Evolutionary conservation across 345 rosid genomes (phyloP).

Genomic region (Boechera retrofracta): DNA sequence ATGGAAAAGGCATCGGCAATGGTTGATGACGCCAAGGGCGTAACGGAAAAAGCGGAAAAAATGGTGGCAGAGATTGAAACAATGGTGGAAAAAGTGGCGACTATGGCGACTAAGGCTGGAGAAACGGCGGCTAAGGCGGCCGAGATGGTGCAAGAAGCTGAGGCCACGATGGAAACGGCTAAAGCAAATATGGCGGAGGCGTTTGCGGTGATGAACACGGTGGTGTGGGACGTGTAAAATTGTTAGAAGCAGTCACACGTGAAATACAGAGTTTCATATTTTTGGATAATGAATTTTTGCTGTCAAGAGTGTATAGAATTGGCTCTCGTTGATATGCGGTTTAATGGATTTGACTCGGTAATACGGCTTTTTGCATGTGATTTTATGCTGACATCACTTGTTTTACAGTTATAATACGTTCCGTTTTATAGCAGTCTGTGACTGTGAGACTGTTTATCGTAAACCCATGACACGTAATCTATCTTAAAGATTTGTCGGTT

Average conservation of each 20-base stretch:
- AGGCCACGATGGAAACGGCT: slow-evolving; percentile 3
- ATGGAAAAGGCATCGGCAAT: background rate
- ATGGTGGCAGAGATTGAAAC: slow-evolving; percentile 16
- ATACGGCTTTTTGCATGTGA: too few relatives aligned
- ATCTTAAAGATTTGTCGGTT: slow-evolving; percentile 6
- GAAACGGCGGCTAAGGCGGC: background rate
- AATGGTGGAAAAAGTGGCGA: background rate
- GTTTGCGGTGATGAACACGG: background rate
- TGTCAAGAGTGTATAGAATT: too few relatives aligned
- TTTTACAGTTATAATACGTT: background rate
- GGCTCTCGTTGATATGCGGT: background rate
- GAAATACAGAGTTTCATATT: background rate
- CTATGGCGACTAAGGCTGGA: background rate
- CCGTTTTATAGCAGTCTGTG: too few relatives aligned
- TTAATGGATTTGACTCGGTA: background rate
- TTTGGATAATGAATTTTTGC: background rate
- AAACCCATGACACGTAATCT: slow-evolving; percentile 7
- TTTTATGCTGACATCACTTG: slow-evolving; percentile 9
- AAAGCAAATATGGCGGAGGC: slow-evolving; percentile 19
- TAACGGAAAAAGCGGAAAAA: background rate
- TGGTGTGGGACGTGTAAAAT: slow-evolving; percentile 16
- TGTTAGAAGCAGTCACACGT: background rate
- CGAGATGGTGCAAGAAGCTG: slow-evolving; percentile 17
- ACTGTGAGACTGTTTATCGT: background rate
- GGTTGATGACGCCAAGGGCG: background rate